Base-by-base conservation (phyloP, 352 stramenopile genomes). In the Phytophthora nicotianae region DNA sequence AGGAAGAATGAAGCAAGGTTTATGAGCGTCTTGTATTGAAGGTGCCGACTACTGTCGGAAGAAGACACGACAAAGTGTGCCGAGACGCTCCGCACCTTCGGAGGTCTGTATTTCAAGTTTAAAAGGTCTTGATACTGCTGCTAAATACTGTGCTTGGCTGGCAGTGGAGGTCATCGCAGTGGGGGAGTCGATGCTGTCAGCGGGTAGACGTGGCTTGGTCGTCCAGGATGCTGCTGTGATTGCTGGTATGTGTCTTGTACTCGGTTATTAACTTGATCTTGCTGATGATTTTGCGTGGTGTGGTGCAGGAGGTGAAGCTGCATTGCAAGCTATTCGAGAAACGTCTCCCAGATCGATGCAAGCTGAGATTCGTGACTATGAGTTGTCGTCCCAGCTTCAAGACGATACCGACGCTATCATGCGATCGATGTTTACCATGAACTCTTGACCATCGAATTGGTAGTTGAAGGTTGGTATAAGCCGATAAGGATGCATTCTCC, bases 131-230 rank as follows among this genome's bases (percentile, higher is more conserved):
- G 23, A 8, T 48, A 2, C 20, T 20, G 20, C 32, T 56, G 21
- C 19, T 62, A 41, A 42, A 38, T 20, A 27, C 24, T 17, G 3
- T 21, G 14, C n/a, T 49, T 45, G 21, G 23, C 0, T 61, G 21
- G 4, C 37, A 80, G 72, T 73, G 27, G 67, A 80, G 29, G 57
- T 80, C 5, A 74, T 80, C 50, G 14, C 3, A n/a, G 41, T 75
- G 9, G 62, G 59, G 14, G 67, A 71, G 20, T 46, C 51, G 10
- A 61, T 68, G 59, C 50, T 78, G 33, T 59, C 50, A 40, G 48
- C 17, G 4, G 10, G 26, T 56, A 33, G 24, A 16, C 38, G 27
- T 14, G 13, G 2, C 9, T 46, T 19, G 19, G 24, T 10, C 10
- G 17, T 37, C 9, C 38, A 57, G 13, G 43, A 50, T 45, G 47